These are phyloP conservation scores for Chalara sp. DNA, from an alignment of 2,329 filamentous ascomycete species.

Conservation along the genomic window DNA sequence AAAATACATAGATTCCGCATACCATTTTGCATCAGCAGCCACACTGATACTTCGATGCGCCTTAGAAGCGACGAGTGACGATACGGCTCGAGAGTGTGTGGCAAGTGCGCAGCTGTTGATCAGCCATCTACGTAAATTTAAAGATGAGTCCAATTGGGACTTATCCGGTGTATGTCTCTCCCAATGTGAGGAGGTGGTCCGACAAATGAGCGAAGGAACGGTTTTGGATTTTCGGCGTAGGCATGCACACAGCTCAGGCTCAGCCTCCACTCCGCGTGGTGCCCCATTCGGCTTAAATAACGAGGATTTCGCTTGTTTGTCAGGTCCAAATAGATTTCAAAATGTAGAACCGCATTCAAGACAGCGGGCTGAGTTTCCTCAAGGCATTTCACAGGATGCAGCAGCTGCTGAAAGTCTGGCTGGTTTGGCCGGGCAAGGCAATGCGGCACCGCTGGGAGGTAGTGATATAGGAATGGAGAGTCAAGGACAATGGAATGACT, in stretches of 20 bases:
- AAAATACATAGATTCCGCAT: background rate
- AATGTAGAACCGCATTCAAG: background rate
- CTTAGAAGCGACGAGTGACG: background rate
- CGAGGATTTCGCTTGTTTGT: background rate
- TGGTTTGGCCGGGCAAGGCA: no score
- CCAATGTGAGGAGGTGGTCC: background rate
- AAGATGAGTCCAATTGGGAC: background rate
- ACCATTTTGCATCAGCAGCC: background rate
- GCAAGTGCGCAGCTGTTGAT: background rate
- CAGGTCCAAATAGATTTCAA: background rate
- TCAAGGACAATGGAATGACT: background rate
- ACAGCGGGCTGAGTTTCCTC: background rate
- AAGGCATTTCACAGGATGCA: no score
- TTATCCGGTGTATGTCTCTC: background rate
- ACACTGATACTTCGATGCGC: background rate
- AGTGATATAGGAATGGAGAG: background rate
- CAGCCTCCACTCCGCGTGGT: background rate
- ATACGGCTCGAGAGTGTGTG: background rate
- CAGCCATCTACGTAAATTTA: background rate
- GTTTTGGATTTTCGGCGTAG: background rate
- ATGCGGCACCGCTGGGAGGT: background rate
- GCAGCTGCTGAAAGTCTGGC: no score
- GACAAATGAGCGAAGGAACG: background rate
- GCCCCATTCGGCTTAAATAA: background rate
- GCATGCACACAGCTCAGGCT: background rate